These are phyloP conservation scores for Scorias spongiosa DNA, from an alignment of 2,329 filamentous ascomycete genomes.

Conservation along the genomic window DNA sequence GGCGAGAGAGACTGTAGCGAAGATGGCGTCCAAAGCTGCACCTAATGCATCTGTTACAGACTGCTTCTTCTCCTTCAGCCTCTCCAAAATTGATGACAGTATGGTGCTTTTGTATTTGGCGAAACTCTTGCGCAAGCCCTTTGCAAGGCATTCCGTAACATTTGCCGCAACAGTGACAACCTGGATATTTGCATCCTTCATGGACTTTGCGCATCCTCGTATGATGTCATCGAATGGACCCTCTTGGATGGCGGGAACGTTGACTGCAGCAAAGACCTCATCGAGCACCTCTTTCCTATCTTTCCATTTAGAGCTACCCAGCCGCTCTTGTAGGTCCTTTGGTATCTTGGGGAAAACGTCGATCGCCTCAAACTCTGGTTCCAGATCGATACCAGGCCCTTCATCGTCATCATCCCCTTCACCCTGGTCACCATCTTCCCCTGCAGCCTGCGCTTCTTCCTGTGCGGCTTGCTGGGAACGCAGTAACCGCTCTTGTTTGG, in stretches of 20 bases:
- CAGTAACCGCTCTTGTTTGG: slow-evolving; percentile 81
- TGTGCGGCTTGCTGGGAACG: slow-evolving; percentile 75
- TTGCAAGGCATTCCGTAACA: slow-evolving; percentile 78
- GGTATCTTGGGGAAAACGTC: slow-evolving; percentile 74
- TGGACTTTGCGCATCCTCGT: slow-evolving; percentile 74
- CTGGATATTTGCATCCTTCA: slow-evolving; percentile 97
- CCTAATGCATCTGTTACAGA: slow-evolving; percentile 77
- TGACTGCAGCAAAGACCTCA: slow-evolving; percentile 57
- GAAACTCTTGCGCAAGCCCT: slow-evolving; percentile 66
- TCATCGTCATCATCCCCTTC: slow-evolving; percentile 43
- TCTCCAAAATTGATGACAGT: slow-evolving; percentile 82
- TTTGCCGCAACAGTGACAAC: slow-evolving; percentile 89
- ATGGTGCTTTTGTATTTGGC: slow-evolving; percentile 65
- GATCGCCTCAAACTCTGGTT: slow-evolving; percentile 57
- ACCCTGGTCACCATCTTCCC: slow-evolving; percentile 31
- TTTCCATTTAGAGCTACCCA: slow-evolving; percentile 94
- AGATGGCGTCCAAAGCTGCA: slow-evolving; percentile 62
- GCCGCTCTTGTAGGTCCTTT: slow-evolving; percentile 63
- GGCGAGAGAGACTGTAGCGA: slow-evolving; percentile 51
- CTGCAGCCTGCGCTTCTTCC: slow-evolving; percentile 46
- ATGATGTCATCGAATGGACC: slow-evolving; percentile 75
- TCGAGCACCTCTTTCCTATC: slow-evolving; percentile 92
- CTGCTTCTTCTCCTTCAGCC: slow-evolving; percentile 93
- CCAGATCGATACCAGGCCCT: slow-evolving; percentile 54
- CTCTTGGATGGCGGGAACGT: slow-evolving; percentile 84